Percentiles rank a stretch among this genome's conserved stretches.
Conservation (phyloP, 192 early-diverging fungal species). For the Endogone sp. region DNA sequence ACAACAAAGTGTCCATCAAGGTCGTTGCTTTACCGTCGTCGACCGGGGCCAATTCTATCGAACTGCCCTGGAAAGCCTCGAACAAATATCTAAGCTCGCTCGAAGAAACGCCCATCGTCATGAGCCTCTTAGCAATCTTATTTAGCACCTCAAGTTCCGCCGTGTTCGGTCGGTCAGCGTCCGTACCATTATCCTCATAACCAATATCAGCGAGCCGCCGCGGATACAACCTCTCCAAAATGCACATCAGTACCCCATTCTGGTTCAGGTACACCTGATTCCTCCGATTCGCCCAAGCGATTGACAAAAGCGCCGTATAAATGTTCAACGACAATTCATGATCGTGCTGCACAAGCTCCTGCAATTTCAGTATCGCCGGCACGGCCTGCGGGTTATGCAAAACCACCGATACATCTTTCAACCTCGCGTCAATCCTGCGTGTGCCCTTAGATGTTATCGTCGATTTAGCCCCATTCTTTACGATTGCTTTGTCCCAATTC, state of each 20-base stretch:
- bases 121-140: slow-evolving; percentile 42
- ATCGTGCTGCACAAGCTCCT: slow-evolving; percentile 15
- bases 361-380: slow-evolving; percentile 1
- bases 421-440: neutral
- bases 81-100: slow-evolving; percentile 54
- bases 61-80: slow-evolving; percentile 36
- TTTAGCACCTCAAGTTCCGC: slow-evolving; percentile 33
- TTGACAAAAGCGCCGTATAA: slow-evolving; percentile 31
- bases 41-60: slow-evolving; percentile 29
- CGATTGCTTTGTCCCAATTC: slow-evolving; percentile 2
- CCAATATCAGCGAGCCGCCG: neutral
- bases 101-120: slow-evolving; percentile 52
- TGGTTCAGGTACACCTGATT: slow-evolving; percentile 54
- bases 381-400: neutral
- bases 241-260: slow-evolving; percentile 39
- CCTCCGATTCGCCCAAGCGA: slow-evolving; percentile 43
- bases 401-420: neutral
- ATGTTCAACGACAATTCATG: slow-evolving; percentile 19
- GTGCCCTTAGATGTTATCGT: neutral
- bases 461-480: neutral
- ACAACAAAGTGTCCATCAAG: slow-evolving; percentile 49
- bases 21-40: slow-evolving; percentile 15
- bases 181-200: neutral
- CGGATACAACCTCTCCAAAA: slow-evolving; percentile 32
- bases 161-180: slow-evolving; percentile 12